phyloP scores from a whole-genome alignment of 2,329 filamentous ascomycete species.

The Macroventuria anomochaeta region DNA sequence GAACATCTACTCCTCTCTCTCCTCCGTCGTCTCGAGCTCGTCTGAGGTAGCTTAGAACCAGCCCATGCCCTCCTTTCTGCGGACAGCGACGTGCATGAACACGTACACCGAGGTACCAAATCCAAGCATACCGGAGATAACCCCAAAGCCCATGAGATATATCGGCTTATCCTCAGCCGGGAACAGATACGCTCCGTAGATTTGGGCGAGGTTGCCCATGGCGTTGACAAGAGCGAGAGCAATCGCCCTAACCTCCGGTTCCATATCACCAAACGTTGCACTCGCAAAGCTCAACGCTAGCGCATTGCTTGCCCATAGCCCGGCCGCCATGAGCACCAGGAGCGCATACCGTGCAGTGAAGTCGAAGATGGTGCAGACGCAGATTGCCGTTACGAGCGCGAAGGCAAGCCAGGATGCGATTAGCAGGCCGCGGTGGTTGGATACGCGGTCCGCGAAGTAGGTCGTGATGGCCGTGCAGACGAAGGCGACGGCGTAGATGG shows the following conservation, averaged over 20 bases:
- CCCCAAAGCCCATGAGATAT: slow-evolving; percentile 45
- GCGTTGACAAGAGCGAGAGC: slow-evolving; percentile 61
- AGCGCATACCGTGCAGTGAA: slow-evolving; percentile 62
- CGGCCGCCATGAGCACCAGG: slow-evolving; percentile 63
- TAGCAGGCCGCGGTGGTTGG: slow-evolving; percentile 56
- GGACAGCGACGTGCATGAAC: slow-evolving; percentile 37
- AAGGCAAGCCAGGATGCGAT: slow-evolving; percentile 58
- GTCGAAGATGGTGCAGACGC: slow-evolving; percentile 55
- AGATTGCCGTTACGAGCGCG: slow-evolving; percentile 49
- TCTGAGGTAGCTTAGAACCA: neutral
- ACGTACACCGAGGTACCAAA: slow-evolving; percentile 39
- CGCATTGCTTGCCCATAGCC: slow-evolving; percentile 62
- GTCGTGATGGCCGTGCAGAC: slow-evolving; percentile 57
- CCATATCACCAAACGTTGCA: slow-evolving; percentile 59
- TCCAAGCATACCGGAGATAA: slow-evolving; percentile 43
- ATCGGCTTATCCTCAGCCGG: slow-evolving; percentile 57
- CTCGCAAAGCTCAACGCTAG: slow-evolving; percentile 60
- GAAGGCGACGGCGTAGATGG: slow-evolving; percentile 62
- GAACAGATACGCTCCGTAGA: slow-evolving; percentile 63
- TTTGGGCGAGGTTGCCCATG: slow-evolving; percentile 62
- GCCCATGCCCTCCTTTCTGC: slow-evolving; percentile 33
- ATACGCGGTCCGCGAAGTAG: slow-evolving; percentile 57
- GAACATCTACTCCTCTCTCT: too few species aligned
- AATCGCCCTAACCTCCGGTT: slow-evolving; percentile 59
- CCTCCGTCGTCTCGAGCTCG: too few species aligned